Evolutionary conservation across 768 basidiomycete genomes (phyloP).

Genomic region (Floccularia luteovirens): DNA sequence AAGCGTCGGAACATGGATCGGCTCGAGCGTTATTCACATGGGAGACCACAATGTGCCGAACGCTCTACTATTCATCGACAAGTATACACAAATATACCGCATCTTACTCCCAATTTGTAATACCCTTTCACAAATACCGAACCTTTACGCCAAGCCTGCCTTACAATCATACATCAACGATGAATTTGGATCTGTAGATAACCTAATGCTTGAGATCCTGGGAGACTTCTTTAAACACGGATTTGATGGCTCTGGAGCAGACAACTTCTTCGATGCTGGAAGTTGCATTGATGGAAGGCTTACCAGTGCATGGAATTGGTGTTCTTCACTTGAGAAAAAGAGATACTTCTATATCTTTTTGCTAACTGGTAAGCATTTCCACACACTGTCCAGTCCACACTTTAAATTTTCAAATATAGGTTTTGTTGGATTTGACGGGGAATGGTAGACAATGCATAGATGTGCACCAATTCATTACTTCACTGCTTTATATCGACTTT

Average conservation of each 20-base stretch:
- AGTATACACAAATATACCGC: slow-evolving; percentile 88
- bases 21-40: slow-evolving; percentile 85
- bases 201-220: slow-evolving; percentile 62
- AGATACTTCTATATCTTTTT: slow-evolving; percentile 76
- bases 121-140: slow-evolving; percentile 64
- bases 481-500: too few species aligned
- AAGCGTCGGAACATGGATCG: slow-evolving; percentile 78
- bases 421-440: slow-evolving; percentile 80
- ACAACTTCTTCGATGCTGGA: slow-evolving; percentile 86
- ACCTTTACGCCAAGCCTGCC: slow-evolving; percentile 60
- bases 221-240: slow-evolving; percentile 84
- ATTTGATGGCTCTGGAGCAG: slow-evolving; percentile 87
- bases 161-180: slow-evolving; percentile 70
- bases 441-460: slow-evolving; percentile 49
- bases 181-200: slow-evolving; percentile 75
- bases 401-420: slow-evolving; percentile 28
- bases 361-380: slow-evolving; percentile 49
- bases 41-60: slow-evolving; percentile 83
- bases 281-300: slow-evolving; percentile 79
- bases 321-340: slow-evolving; percentile 80
- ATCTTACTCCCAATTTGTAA: slow-evolving; percentile 86
- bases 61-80: slow-evolving; percentile 86
- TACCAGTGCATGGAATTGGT: slow-evolving; percentile 94
- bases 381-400: slow-evolving; percentile 1
- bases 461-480: too few species aligned